These are phyloP conservation scores for Diaporthe capsici DNA, from an alignment of 2,329 filamentous ascomycete genomes.

Conservation along the genomic window DNA sequence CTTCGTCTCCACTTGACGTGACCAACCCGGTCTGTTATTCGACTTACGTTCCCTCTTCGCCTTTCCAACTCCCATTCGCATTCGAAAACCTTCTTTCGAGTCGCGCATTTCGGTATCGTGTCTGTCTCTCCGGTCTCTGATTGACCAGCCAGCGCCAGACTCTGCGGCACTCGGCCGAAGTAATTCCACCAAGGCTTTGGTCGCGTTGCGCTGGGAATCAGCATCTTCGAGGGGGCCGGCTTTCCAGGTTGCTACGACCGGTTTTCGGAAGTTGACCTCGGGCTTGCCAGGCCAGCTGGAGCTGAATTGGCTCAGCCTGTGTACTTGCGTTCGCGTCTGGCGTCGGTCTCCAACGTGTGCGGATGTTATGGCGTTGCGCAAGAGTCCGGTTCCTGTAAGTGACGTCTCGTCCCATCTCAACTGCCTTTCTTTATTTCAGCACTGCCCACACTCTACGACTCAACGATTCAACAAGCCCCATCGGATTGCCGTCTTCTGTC, in stretches of 20 bases:
- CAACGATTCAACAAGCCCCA: slow-evolving; percentile 16
- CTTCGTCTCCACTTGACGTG: slow-evolving; percentile 25
- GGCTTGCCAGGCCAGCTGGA: not conserved
- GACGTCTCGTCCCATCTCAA: slow-evolving; percentile 40
- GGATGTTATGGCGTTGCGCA: slow-evolving; percentile 41
- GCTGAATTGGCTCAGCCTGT: slow-evolving; percentile 12
- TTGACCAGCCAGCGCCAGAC: slow-evolving; percentile 16
- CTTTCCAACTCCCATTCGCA: not conserved
- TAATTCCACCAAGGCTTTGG: slow-evolving; percentile 17
- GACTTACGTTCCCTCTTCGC: not conserved
- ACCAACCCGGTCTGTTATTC: not conserved
- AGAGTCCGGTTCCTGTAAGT: slow-evolving; percentile 41
- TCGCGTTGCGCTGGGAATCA: not conserved
- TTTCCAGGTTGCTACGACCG: not conserved
- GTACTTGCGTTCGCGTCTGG: slow-evolving; percentile 16
- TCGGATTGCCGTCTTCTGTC: slow-evolving; percentile 26
- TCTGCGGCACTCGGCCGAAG: slow-evolving; percentile 2
- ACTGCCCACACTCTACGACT: slow-evolving; percentile 16
- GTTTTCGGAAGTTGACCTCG: not conserved
- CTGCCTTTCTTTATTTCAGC: slow-evolving; percentile 3
- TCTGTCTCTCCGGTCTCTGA: slow-evolving; percentile 8
- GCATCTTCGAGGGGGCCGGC: not conserved
- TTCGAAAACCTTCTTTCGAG: not conserved
- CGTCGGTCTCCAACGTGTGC: slow-evolving; percentile 25
- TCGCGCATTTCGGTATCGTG: slow-evolving; percentile 1